These are phyloP conservation scores for Clonostachys rosea DNA, from an alignment of 2,329 filamentous ascomycete genomes.

Conservation along the genomic window DNA sequence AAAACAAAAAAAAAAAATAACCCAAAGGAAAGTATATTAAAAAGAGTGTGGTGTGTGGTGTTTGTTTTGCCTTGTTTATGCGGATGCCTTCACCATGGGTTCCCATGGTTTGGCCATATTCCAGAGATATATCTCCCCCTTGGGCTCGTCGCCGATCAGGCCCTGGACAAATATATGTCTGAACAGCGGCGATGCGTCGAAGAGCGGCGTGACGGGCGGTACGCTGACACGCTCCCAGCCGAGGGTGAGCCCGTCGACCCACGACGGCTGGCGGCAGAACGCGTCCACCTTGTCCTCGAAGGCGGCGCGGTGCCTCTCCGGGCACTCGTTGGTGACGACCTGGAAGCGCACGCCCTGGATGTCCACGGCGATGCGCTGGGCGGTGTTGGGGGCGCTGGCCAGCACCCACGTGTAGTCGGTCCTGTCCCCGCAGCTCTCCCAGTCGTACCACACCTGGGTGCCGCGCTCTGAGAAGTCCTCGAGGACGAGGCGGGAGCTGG, in stretches of 20 bases:
- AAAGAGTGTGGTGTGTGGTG: no score
- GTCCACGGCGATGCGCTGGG: conserved; percentile 27
- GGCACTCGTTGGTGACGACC: conserved; percentile 26
- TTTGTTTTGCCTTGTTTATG: background rate
- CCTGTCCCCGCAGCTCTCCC: conserved; percentile 28
- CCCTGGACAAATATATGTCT: conserved; percentile 29
- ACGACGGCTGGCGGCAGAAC: conserved; percentile 20
- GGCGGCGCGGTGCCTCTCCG: conserved; percentile 20
- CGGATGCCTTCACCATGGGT: conserved; percentile 32
- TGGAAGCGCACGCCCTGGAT: conserved; percentile 32
- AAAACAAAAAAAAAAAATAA: no score
- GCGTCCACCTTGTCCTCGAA: conserved; percentile 25
- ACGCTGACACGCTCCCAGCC: conserved; percentile 18
- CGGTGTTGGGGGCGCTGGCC: conserved; percentile 18
- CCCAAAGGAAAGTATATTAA: no score
- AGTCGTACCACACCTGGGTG: conserved; percentile 36
- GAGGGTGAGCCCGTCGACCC: conserved; percentile 15
- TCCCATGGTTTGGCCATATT: conserved; percentile 34
- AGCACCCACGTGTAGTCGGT: conserved; percentile 28
- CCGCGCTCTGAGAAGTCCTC: conserved; percentile 28
- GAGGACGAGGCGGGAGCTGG: conserved; percentile 27
- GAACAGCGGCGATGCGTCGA: conserved; percentile 18
- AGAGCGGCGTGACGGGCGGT: conserved; percentile 15
- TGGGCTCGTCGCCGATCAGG: conserved; percentile 14
- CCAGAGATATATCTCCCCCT: conserved; percentile 32